These are phyloP conservation scores for Pyricularia sp. DNA, from an alignment of 2,329 filamentous ascomycete species.

Conservation along the genomic window DNA sequence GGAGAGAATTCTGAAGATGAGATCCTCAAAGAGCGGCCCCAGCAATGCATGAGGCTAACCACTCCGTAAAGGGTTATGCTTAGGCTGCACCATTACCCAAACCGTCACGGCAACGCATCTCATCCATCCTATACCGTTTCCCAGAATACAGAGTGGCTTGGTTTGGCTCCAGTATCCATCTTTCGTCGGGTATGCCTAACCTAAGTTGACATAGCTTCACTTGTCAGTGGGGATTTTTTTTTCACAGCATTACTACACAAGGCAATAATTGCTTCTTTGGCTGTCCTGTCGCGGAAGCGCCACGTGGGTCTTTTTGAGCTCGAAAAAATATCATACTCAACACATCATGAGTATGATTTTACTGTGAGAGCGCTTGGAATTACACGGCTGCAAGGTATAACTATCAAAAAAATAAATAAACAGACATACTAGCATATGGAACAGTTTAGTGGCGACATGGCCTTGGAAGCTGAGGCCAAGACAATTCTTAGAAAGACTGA, in stretches of 20 bases:
- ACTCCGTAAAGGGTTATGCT: neutral
- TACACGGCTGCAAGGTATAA: neutral
- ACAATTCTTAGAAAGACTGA: neutral
- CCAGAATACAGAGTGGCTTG: neutral
- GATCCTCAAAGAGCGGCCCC: conserved; percentile 30
- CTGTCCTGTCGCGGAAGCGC: neutral
- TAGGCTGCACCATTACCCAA: conserved; percentile 3
- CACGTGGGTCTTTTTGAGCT: neutral
- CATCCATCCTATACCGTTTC: neutral
- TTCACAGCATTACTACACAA: neutral
- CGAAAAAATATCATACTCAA: neutral
- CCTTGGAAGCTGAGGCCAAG: neutral
- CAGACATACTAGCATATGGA: neutral
- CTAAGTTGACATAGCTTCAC: neutral
- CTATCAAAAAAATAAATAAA: neutral
- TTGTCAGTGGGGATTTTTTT: neutral
- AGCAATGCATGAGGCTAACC: conserved; percentile 33
- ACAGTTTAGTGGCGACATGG: neutral
- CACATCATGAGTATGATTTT: neutral
- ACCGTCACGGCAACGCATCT: conserved; percentile 8
- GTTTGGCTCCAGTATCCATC: neutral
- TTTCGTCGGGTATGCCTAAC: neutral
- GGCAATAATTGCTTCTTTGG: neutral
- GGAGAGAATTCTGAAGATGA: conserved; percentile 43
- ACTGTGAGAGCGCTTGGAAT: neutral